These are phyloP conservation scores for Hemerocallis citrina DNA, from an alignment of 106 monocot species.

Conservation along the genomic window DNA sequence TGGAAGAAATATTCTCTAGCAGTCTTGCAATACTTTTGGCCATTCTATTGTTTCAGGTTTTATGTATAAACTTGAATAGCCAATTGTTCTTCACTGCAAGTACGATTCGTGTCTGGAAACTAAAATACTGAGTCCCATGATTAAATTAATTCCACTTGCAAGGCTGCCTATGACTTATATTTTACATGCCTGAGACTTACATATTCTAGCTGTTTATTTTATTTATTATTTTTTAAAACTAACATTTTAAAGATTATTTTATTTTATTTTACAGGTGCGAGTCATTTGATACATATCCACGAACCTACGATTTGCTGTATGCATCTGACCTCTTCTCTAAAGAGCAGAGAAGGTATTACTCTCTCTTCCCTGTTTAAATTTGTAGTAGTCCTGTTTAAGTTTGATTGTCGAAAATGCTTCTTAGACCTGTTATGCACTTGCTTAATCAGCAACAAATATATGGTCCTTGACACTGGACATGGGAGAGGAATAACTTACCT, in stretches of 20 bases:
- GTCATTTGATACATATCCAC: conserved; percentile 92
- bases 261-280: conserved; percentile 61
- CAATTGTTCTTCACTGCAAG: not conserved
- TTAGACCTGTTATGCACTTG: not conserved
- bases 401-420: not conserved
- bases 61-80: not conserved
- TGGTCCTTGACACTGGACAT: not conserved
- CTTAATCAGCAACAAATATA: not conserved
- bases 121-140: not conserved
- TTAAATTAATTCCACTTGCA: too few species aligned
- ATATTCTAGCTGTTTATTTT: not conserved
- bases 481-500: too few species aligned
- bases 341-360: conserved; percentile 60
- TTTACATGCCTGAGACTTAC: not conserved
- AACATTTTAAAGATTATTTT: not conserved
- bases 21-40: not conserved
- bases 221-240: not conserved
- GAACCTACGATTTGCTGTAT: conserved; percentile 79
- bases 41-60: not conserved
- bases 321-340: conserved; percentile 64
- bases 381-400: not conserved
- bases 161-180: not conserved
- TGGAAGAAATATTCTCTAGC: not conserved
- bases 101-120: not conserved
- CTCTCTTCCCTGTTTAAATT: not conserved